A percentile compares a stretch with the other conserved stretches of the same genome.
These are phyloP conservation scores for Neophaeococcomyces aloes DNA, from an alignment of 2,329 filamentous ascomycete species.

Conservation along the genomic window DNA sequence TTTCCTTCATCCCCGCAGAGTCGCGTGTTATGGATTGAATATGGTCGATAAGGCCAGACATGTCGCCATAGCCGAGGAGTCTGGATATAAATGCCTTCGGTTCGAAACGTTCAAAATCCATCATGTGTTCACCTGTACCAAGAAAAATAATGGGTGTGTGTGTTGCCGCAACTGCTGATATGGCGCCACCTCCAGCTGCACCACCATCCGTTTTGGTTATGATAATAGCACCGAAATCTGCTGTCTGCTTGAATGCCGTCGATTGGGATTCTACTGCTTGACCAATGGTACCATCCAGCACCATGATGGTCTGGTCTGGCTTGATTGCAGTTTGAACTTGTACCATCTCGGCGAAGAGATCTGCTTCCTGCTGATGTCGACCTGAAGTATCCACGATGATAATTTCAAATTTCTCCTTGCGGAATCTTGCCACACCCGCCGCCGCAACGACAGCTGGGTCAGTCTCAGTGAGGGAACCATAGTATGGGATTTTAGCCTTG, in stretches of 20 bases:
- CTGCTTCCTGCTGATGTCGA: conserved; percentile 86
- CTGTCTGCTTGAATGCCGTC: conserved; percentile 92
- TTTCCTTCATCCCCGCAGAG: conserved; percentile 70
- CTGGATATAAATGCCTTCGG: conserved; percentile 91
- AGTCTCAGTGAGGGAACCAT: conserved; percentile 89
- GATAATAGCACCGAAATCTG: conserved; percentile 95
- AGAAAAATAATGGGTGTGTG: conserved; percentile 97
- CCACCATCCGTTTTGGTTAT: conserved; percentile 98
- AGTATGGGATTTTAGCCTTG: conserved; percentile 98
- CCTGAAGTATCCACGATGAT: conserved; percentile 98
- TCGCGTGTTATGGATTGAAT: conserved; percentile 92
- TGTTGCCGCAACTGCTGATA: conserved; percentile 92
- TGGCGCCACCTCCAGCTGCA: conserved; percentile 89
- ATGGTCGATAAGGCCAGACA: conserved; percentile 88
- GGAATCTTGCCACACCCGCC: conserved; percentile 98
- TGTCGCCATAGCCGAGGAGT: conserved; percentile 92
- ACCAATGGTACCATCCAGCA: conserved; percentile 90
- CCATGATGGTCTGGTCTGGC: conserved; percentile 96
- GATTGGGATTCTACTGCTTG: conserved; percentile 92
- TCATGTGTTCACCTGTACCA: conserved; percentile 92
- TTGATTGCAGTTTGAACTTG: conserved; percentile 86
- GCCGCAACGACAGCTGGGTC: conserved; percentile 86
- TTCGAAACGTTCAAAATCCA: conserved; percentile 86
- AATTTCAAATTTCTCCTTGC: conserved; percentile 95
- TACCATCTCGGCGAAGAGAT: conserved; percentile 93